Base-by-base conservation (phyloP, 2,329 filamentous ascomycete genomes). In the Camillea tinctor region DNA sequence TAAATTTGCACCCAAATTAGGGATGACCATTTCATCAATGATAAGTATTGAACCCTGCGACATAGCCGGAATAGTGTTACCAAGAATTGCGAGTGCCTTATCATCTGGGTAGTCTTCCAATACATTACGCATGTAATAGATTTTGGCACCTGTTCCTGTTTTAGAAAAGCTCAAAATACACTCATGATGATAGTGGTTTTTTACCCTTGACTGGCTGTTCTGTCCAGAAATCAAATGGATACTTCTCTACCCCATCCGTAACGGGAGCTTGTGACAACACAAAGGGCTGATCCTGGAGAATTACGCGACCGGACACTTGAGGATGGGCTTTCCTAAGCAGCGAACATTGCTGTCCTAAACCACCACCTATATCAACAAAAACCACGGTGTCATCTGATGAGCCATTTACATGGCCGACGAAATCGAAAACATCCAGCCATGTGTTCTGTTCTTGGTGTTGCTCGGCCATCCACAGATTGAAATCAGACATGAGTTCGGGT, bases 21-120 rank as follows among this genome's bases (percentile, higher is more conserved):
- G 75, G 8, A 80, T 50, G 9, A 80, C 71, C 6, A 76, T 69
- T n/a, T 80, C 79, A 57, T 77, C 75, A 54, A 80, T 75, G 17
- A 81, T 56, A 20, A 81, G 68, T 2, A 69, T 63, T 0, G 76
- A 78, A 15, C 74, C 71, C 1, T 64, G 51, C 3, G 60, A 61
- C 71, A 79, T 71, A 3, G 76, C 75, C 1, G 66, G 58, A 2
- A 65, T 55, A 9, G 72, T 61, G 40, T 75, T 72, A 17, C 65
- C 63, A n/a, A 77, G 66, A 22, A 79, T 76, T 5, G 59, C 13
- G 2, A 62, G 52, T 11, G 62, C 66, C 44, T 73, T 68, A 3
- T 71, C 61, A 40, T 76, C 73, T 0, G 69, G 67, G 52, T 68
- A 73, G 54, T 78, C 72, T 55, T 77, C 74, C 7, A 77, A 52